A percentile compares a stretch with the other conserved stretches of the same genome.
Conservation (phyloP, 164 flowering plant genomes). For the Tetrastigma voinierianum region DNA sequence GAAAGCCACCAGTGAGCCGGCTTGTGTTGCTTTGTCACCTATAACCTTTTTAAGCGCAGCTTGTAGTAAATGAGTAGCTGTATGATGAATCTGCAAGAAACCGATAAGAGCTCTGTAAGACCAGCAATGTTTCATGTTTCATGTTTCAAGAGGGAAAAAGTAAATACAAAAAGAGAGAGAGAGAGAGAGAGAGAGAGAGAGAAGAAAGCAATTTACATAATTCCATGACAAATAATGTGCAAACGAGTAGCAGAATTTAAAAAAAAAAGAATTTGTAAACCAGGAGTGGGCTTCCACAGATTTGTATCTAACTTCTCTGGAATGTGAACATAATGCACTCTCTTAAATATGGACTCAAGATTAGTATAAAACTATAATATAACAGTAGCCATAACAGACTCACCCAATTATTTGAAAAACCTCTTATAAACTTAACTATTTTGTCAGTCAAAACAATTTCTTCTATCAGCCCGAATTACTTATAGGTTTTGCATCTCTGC, state of each 20-base stretch:
- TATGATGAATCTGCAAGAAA: constrained; percentile 81
- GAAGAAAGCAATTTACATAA: not conserved
- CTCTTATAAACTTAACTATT: not conserved
- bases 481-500: constrained; percentile 67
- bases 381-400: too few relatives aligned
- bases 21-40: constrained; percentile 93
- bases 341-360: too few relatives aligned
- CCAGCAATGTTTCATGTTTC: not conserved
- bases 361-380: too few relatives aligned
- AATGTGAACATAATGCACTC: not conserved
- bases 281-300: not conserved
- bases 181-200: not conserved
- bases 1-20: constrained; percentile 94
- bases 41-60: constrained; percentile 83
- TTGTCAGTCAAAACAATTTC: not conserved
- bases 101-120: not conserved
- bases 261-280: not conserved
- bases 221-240: too few relatives aligned
- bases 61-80: constrained; percentile 96
- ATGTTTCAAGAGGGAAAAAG: not conserved
- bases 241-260: too few relatives aligned
- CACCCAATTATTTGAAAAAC: not conserved
- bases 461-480: constrained; percentile 89
- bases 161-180: not conserved
- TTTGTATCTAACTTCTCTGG: not conserved